Evolutionary conservation across 2,329 filamentous ascomycete genomes (phyloP).

Genomic region (Lecanicillium sp.): DNA sequence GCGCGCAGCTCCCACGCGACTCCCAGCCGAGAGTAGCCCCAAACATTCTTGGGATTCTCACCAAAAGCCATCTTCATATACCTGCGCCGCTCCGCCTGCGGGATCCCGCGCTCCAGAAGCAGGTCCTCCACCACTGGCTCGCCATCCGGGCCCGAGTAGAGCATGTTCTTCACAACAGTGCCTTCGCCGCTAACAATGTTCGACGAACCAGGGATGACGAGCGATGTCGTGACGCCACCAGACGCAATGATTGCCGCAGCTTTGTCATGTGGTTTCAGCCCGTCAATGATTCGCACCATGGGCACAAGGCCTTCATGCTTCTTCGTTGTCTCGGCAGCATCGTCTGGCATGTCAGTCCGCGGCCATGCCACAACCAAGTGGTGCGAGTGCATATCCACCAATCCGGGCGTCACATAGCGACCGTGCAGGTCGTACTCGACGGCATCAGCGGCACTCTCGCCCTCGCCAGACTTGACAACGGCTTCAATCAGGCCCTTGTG

Average conservation of each 20-base stretch:
- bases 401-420: constrained; percentile 32
- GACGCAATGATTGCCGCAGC: constrained; percentile 30
- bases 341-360: constrained; percentile 18
- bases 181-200: constrained; percentile 40
- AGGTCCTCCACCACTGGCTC: constrained; percentile 34
- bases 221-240: constrained; percentile 36
- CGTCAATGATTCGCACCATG: constrained; percentile 20
- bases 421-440: constrained; percentile 24
- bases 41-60: constrained; percentile 32
- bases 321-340: constrained; percentile 30
- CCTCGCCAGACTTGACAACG: constrained; percentile 15
- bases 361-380: constrained; percentile 28
- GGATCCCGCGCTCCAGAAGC: constrained; percentile 30
- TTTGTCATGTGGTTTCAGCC: constrained; percentile 32
- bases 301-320: no score
- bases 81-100: constrained; percentile 19
- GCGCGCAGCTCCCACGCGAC: constrained; percentile 30
- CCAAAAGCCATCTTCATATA: constrained; percentile 41
- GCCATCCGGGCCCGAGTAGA: constrained; percentile 22
- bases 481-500: constrained; percentile 28
- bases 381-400: constrained; percentile 40
- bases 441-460: constrained; percentile 6
- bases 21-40: constrained; percentile 31
- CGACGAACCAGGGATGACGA: constrained; percentile 34
- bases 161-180: constrained; percentile 31